Evolutionary conservation across 177 flowering plant genomes (phyloP).

Genomic region (Vitis hybrid): DNA sequence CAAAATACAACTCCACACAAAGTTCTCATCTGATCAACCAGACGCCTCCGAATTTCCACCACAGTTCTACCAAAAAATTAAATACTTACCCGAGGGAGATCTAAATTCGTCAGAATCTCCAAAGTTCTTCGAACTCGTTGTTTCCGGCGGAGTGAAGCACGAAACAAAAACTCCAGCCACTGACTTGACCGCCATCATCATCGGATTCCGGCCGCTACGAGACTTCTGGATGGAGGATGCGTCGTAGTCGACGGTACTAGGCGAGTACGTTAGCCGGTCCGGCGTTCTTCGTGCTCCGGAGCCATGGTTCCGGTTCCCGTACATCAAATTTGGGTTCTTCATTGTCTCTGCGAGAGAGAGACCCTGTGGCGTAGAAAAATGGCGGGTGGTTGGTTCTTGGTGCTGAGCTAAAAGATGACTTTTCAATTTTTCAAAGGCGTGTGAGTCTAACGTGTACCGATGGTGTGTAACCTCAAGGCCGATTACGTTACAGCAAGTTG

Average conservation of each 20-base stretch:
- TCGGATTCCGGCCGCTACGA: slow-evolving; percentile 26
- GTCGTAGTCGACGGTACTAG: slow-evolving; percentile 22
- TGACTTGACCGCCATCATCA: slow-evolving; percentile 41
- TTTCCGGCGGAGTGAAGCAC: slow-evolving; percentile 70
- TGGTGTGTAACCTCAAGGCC: too few relatives aligned
- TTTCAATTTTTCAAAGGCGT: slow-evolving; percentile 13
- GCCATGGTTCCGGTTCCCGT: slow-evolving; percentile 30
- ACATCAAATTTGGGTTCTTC: slow-evolving; percentile 19
- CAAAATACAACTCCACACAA: not conserved
- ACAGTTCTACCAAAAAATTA: not conserved
- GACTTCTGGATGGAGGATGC: slow-evolving; percentile 16
- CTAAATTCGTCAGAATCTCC: slow-evolving; percentile 27
- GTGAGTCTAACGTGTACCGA: slow-evolving; percentile 11
- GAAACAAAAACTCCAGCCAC: slow-evolving; percentile 44
- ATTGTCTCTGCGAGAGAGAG: slow-evolving; percentile 22
- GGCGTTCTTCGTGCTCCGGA: slow-evolving; percentile 26
- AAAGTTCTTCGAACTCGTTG: slow-evolving; percentile 7
- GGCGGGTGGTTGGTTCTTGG: slow-evolving; percentile 25
- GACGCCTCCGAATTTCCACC: too few relatives aligned
- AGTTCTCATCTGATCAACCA: not conserved
- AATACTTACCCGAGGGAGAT: slow-evolving; percentile 36
- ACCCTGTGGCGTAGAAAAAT: slow-evolving; percentile 12
- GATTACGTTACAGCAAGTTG: too few relatives aligned
- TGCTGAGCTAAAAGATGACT: slow-evolving; percentile 6
- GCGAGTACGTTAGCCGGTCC: slow-evolving; percentile 22